Evolutionary conservation across 202 grass and related monocot species (phyloP), one percentile per base, ranked within the genome.

Genomic region (Panicum hallii): DNA sequence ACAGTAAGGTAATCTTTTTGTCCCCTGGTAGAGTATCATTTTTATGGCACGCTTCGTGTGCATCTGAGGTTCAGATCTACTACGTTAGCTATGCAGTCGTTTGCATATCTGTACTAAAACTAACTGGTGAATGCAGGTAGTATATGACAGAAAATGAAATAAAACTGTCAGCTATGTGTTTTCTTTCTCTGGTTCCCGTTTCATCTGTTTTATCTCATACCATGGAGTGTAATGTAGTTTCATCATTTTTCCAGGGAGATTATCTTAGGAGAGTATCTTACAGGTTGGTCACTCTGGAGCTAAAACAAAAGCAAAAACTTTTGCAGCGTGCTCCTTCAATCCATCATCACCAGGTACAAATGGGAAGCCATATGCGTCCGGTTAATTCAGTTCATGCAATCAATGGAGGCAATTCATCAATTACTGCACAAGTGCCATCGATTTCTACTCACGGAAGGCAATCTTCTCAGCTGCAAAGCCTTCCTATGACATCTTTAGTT

Each of bases 1-100:
- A 57, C 5, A 82, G 14, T 61, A 87, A 82, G 85, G 85, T 87
- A 56, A 74, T 50, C 19, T 0, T 5, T 7, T 60, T 45, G 11
- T 67, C 52, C 11, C 6, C 4, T 22, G 28, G 34, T 11, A 11
- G 3, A 23, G 9, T 16, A 26, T 60, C 53, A 23, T 50, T 50
- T 46, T 4, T 9, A 34, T 50, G 0, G 2, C 9, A 38, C 7
- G n/a, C 6, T 47, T 15, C 15, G 2, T 23, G 23, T 23, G 44
- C 26, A 65, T 47, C 50, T 79, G 11, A 43, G 26, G 10, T n/a
- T 30, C 23, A 79, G 9, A 46, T 44, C 56, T 52, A 4, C 49
- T 38, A 5, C 15, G 22, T n/a, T 22, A 26, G 5, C 15, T 47
- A 62, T 19, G 12, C 41, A 30, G 47, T 57, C 20, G 26, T 54